These are phyloP conservation scores for Diaporthe ampelina DNA, from an alignment of 2,329 filamentous ascomycete species.

Conservation along the genomic window DNA sequence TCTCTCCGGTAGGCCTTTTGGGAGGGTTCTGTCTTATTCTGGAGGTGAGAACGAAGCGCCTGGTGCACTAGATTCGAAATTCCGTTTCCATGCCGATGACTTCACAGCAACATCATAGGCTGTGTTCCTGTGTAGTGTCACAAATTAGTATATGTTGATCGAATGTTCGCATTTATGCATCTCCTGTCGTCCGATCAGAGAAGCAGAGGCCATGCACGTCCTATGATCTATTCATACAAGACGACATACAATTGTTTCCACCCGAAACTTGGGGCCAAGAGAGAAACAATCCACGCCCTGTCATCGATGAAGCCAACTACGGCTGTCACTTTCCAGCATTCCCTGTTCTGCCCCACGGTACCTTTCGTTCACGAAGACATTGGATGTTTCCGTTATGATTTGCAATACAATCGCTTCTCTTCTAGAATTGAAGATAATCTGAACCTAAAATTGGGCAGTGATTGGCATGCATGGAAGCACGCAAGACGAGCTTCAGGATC, in stretches of 20 bases:
- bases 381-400: neutral
- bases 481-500: neutral
- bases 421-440: neutral
- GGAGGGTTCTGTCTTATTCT: neutral
- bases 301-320: neutral
- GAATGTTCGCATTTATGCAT: too few species aligned
- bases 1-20: neutral
- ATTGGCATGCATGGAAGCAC: neutral
- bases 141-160: too few species aligned
- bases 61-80: too few species aligned
- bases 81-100: too few species aligned
- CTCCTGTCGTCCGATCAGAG: too few species aligned
- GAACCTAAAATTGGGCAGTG: neutral
- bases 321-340: neutral
- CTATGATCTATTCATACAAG: too few species aligned
- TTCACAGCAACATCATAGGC: neutral
- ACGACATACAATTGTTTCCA: too few species aligned
- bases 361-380: too few species aligned
- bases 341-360: neutral
- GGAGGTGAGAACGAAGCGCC: neutral
- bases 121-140: too few species aligned
- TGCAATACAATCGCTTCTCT: neutral
- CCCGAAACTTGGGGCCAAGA: too few species aligned
- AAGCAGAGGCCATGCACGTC: too few species aligned
- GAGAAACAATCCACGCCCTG: neutral